A percentile compares a stretch with the other conserved stretches of the same genome.
Conservation (phyloP, 306 rosid species). For the Rosa lucieae region DNA sequence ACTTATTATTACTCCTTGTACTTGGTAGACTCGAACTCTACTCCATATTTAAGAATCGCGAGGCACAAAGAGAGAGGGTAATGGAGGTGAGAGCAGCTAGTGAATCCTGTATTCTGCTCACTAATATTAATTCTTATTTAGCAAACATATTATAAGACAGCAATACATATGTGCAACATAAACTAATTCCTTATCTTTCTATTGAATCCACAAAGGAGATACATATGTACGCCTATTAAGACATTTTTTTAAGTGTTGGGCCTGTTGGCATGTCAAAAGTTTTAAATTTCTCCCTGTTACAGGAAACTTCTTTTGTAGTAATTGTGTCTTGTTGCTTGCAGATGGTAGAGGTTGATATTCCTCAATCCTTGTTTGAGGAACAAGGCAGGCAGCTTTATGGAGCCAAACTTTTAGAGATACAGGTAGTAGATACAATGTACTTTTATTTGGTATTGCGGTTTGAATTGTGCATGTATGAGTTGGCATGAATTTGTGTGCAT, state of each 20-base stretch:
- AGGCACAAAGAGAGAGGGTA: background rate
- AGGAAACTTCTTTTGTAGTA: conserved; percentile 5
- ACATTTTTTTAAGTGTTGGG: background rate
- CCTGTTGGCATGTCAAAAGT: background rate
- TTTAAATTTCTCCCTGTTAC: background rate
- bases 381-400: conserved; percentile 97
- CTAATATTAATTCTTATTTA: background rate
- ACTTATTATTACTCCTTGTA: background rate
- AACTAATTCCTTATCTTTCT: background rate
- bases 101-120: background rate
- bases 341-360: conserved; percentile 87
- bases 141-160: background rate
- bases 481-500: background rate
- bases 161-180: background rate
- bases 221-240: background rate
- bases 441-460: background rate
- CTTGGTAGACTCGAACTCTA: background rate
- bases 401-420: conserved; percentile 80
- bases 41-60: background rate
- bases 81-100: background rate
- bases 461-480: background rate
- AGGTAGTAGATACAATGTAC: conserved; percentile 42
- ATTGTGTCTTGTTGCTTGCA: conserved; percentile 35
- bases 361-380: conserved; percentile 86
- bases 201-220: background rate